Evolutionary conservation across 495 filamentous ascomycete genomes (phyloP).

Genomic region (Hyphodiscus hymeniophilus): DNA sequence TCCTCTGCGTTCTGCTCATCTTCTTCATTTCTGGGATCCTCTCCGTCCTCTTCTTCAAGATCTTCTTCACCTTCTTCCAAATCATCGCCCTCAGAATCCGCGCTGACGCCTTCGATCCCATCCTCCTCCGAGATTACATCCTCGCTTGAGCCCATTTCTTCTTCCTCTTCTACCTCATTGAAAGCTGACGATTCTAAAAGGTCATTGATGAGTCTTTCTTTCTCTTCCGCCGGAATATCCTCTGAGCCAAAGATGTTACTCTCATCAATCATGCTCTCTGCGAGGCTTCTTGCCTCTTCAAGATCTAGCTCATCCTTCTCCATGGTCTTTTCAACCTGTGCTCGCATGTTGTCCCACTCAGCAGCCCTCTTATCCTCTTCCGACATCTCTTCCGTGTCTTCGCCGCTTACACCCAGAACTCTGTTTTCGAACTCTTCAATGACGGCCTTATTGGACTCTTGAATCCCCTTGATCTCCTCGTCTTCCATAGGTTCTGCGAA

Average conservation of each 20-base stretch:
- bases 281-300: conserved; percentile 9
- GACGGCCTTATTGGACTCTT: conserved; percentile 49
- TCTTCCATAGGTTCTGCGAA: conserved; percentile 79
- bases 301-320: conserved; percentile 38
- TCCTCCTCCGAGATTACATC: conserved; percentile 8
- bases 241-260: neutral
- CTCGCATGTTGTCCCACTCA: conserved; percentile 44
- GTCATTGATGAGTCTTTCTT: neutral
- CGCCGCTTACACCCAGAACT: conserved; percentile 41
- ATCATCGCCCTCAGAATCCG: conserved; percentile 4
- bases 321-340: conserved; percentile 45
- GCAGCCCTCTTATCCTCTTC: conserved; percentile 20
- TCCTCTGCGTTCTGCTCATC: conserved; percentile 20
- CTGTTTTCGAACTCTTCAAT: conserved; percentile 61
- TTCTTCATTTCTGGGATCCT: conserved; percentile 16
- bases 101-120: neutral
- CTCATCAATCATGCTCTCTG: conserved; percentile 2
- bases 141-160: neutral
- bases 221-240: neutral
- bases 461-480: conserved; percentile 63
- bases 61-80: conserved; percentile 3
- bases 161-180: conserved; percentile 13
- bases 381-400: conserved; percentile 1
- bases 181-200: neutral
- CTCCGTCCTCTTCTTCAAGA: conserved; percentile 13